Conservation (phyloP, 1,284 basidiomycete species). For the Trichosporon inkin region DNA sequence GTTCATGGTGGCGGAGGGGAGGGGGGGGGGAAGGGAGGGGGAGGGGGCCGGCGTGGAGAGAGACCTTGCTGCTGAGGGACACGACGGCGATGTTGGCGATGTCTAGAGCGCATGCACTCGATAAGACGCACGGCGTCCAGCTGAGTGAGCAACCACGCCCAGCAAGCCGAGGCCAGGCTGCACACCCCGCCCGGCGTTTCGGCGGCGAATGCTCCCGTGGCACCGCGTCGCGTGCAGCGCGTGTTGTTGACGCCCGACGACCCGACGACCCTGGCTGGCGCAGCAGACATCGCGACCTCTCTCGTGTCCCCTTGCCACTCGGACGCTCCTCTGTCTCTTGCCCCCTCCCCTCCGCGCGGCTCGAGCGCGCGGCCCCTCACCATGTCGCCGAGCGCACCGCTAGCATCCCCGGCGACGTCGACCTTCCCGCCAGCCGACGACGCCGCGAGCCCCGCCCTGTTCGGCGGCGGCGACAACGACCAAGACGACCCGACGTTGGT, state of each 20-base stretch:
- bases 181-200: neutral
- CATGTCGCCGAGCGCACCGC: conserved; percentile 11
- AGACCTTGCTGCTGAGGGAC: conserved; percentile 11
- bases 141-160: neutral
- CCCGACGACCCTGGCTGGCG: too few relatives aligned
- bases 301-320: neutral
- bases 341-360: neutral
- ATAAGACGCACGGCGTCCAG: too few relatives aligned
- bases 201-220: conserved; percentile 10
- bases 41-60: neutral
- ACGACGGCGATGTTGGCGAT: neutral
- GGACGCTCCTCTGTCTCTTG: neutral
- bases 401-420: neutral
- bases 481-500: conserved; percentile 39
- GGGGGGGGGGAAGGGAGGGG: neutral
- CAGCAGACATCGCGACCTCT: neutral
- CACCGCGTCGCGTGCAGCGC: neutral
- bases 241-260: conserved; percentile 6
- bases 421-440: neutral
- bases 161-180: neutral
- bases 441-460: conserved; percentile 6
- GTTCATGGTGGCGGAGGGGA: conserved; percentile 33
- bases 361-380: conserved; percentile 7
- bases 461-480: conserved; percentile 28
- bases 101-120: neutral